These are phyloP conservation scores for Paramecium sexaurelia DNA, from an alignment of 73 alveolate genomes.

Conservation along the genomic window DNA sequence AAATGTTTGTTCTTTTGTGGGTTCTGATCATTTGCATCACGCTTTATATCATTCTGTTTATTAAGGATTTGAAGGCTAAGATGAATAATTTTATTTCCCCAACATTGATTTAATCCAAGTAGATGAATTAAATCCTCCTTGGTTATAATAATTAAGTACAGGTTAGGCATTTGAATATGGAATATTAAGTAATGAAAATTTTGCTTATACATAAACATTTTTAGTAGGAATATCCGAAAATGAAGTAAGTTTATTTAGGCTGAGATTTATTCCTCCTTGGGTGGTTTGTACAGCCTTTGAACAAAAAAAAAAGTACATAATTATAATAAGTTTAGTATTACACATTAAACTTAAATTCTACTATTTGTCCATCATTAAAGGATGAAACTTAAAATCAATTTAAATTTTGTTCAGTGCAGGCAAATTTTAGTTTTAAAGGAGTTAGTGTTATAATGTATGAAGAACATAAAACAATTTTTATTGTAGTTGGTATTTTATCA, in stretches of 20 bases:
- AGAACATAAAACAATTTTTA: neutral
- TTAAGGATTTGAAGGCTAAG: neutral
- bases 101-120: neutral
- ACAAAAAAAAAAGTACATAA: neutral
- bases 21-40: neutral
- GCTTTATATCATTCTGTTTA: neutral
- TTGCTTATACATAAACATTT: neutral
- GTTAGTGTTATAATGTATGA: neutral
- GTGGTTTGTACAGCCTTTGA: neutral
- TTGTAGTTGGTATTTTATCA: neutral
- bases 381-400: neutral
- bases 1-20: neutral
- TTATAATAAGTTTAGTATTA: neutral
- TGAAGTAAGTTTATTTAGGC: neutral
- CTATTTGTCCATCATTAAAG: neutral
- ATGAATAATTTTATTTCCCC: neutral
- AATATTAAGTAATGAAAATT: neutral
- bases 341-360: neutral
- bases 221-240: neutral
- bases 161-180: neutral
- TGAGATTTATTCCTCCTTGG: neutral
- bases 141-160: neutral
- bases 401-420: neutral
- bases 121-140: neutral
- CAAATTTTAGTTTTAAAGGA: neutral